These are phyloP conservation scores for Coemansia sp. DNA, from an alignment of 192 early-diverging fungal species.

Conservation along the genomic window DNA sequence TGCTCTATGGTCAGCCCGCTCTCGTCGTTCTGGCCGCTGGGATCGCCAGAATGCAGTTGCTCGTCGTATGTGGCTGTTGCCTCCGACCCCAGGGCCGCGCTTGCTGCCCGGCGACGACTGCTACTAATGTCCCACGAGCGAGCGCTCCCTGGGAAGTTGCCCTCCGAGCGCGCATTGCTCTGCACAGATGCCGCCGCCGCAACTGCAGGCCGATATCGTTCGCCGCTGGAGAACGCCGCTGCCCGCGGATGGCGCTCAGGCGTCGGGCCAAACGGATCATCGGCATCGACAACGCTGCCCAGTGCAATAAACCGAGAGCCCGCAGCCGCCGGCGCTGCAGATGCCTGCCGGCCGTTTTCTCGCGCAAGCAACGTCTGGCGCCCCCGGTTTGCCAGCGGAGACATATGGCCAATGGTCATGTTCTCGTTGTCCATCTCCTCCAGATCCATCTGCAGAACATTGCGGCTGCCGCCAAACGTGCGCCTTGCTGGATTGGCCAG, in stretches of 20 bases:
- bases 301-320: slow-evolving; percentile 30
- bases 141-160: background rate
- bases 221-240: background rate
- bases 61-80: slow-evolving; percentile 34
- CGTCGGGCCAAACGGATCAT: slow-evolving; percentile 48
- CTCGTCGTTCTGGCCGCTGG: slow-evolving; percentile 27
- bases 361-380: slow-evolving; percentile 2
- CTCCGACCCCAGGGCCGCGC: slow-evolving; percentile 23
- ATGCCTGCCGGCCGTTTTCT: background rate
- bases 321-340: slow-evolving; percentile 9
- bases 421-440: slow-evolving; percentile 38
- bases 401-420: slow-evolving; percentile 52
- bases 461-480: slow-evolving; percentile 28
- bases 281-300: slow-evolving; percentile 15
- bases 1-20: slow-evolving; percentile 25
- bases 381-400: slow-evolving; percentile 37
- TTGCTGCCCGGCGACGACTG: slow-evolving; percentile 1
- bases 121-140: background rate
- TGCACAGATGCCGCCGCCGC: slow-evolving; percentile 18
- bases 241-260: slow-evolving; percentile 7
- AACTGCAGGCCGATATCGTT: background rate
- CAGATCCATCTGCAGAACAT: slow-evolving; percentile 23
- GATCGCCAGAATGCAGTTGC: background rate
- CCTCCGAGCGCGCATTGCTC: background rate
- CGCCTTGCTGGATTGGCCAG: slow-evolving; percentile 9